Conservation (phyloP, 2,329 filamentous ascomycete genomes). For the Monosporascus sp. region DNA sequence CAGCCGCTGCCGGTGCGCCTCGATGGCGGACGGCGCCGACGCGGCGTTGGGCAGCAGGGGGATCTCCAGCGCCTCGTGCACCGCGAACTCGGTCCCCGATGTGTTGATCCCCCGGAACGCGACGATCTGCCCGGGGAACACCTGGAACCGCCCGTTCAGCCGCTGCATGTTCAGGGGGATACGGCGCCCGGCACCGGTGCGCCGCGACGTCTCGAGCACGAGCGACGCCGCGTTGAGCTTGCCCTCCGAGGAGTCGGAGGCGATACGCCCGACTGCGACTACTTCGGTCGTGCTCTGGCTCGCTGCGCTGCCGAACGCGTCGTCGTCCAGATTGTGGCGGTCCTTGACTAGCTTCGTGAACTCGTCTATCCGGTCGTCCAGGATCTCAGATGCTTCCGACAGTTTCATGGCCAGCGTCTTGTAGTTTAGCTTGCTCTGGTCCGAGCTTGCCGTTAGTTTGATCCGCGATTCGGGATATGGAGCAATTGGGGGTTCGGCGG, state of each 20-base stretch:
- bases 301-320: conserved; percentile 81
- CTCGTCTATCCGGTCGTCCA: conserved; percentile 93
- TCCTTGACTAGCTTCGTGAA: conserved; percentile 71
- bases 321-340: conserved; percentile 70
- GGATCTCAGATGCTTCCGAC: conserved; percentile 83
- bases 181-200: conserved; percentile 75
- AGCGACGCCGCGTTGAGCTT: conserved; percentile 81
- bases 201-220: conserved; percentile 80
- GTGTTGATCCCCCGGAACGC: conserved; percentile 83
- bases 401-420: conserved; percentile 93
- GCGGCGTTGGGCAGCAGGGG: conserved; percentile 73
- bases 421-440: conserved; percentile 86
- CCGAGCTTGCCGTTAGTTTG: conserved; percentile 78
- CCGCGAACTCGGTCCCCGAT: conserved; percentile 76
- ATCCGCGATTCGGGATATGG: conserved; percentile 72
- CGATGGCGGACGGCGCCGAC: conserved; percentile 60
- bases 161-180: conserved; percentile 73
- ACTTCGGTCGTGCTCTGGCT: conserved; percentile 80
- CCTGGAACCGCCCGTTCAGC: conserved; percentile 61
- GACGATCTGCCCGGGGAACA: conserved; percentile 94
- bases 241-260: conserved; percentile 79
- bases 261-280: conserved; percentile 86
- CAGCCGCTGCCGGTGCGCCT: conserved; percentile 64
- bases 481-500: conserved; percentile 64
- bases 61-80: conserved; percentile 68